Evolutionary conservation across 768 basidiomycete species (phyloP).

Genomic region (Lyophyllum atratum): DNA sequence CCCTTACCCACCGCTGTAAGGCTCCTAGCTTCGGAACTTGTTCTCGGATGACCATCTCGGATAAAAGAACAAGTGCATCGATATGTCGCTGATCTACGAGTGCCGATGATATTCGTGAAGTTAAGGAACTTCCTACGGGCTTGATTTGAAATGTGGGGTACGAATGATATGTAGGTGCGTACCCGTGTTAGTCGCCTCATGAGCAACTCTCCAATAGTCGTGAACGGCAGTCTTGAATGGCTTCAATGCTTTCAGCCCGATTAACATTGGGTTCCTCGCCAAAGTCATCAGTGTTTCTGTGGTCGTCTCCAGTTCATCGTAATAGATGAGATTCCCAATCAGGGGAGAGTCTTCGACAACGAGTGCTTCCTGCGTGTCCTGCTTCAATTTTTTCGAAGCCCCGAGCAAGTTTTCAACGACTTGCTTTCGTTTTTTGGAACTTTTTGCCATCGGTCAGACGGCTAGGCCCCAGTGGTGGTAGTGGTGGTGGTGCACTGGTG

Average conservation of each 20-base stretch:
- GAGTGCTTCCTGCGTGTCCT: background rate
- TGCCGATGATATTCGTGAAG: conserved; percentile 40
- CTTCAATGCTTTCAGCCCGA: conserved; percentile 33
- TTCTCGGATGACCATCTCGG: conserved; percentile 49
- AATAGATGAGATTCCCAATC: conserved; percentile 33
- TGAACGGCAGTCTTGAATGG: conserved; percentile 39
- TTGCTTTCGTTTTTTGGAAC: conserved; percentile 23
- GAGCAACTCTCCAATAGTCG: conserved; percentile 38
- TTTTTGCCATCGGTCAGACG: conserved; percentile 10
- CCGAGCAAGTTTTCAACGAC: conserved; percentile 2
- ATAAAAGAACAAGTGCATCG: conserved; percentile 54
- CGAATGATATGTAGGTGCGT: background rate
- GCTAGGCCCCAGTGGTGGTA: background rate
- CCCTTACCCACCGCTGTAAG: conserved; percentile 57
- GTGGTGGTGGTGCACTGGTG: too few relatives aligned
- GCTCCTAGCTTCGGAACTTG: conserved; percentile 53
- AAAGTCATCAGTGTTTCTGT: conserved; percentile 34
- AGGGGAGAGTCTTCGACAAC: conserved; percentile 4
- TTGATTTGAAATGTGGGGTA: background rate
- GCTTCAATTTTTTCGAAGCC: conserved; percentile 18
- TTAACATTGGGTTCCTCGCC: conserved; percentile 31
- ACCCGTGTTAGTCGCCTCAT: conserved; percentile 34
- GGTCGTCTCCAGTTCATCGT: conserved; percentile 39
- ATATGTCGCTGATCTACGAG: conserved; percentile 44
- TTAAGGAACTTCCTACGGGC: conserved; percentile 32